phyloP scores from a whole-genome alignment of 139 green algal species.

The Astrephomene gubernaculifera region DNA sequence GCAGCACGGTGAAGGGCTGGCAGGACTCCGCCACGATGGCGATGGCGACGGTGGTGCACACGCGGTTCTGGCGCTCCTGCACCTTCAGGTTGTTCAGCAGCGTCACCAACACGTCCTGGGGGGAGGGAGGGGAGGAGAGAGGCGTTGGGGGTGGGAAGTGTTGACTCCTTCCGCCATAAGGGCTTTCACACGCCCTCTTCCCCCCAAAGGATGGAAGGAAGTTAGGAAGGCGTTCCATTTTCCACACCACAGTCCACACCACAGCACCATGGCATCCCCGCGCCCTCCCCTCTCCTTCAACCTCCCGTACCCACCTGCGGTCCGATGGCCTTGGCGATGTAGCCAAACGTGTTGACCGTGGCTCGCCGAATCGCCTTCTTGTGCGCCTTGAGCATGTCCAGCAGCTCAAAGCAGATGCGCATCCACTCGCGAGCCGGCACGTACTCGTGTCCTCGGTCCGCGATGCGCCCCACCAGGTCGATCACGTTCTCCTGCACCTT shows the following conservation, averaged over 20 bases:
- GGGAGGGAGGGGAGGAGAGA: too few species aligned
- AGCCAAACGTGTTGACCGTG: conserved; percentile 99
- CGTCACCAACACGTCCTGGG: conserved; percentile 98
- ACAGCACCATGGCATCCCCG: too few species aligned
- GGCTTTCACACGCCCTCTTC: too few species aligned
- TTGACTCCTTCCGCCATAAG: too few species aligned
- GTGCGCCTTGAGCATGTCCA: conserved; percentile 97
- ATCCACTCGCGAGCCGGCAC: conserved; percentile 99
- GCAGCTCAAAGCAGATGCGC: conserved; percentile 99
- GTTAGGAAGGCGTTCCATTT: too few species aligned
- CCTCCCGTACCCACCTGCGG: conserved; percentile 66
- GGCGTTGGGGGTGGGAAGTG: too few species aligned
- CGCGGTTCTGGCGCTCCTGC: conserved; percentile 98
- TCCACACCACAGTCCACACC: too few species aligned
- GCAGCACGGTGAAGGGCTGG: conserved; percentile 99
- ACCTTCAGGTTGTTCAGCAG: conserved; percentile 99
- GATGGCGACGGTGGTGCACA: conserved; percentile 99
- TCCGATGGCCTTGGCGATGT: conserved; percentile 99
- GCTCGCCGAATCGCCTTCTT: conserved; percentile 97
- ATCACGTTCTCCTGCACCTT: conserved; percentile 97
- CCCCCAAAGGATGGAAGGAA: too few species aligned
- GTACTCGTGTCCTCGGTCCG: conserved; percentile 95
- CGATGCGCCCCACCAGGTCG: conserved; percentile 98
- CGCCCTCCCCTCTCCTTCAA: too few species aligned
- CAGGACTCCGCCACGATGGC: conserved; percentile 99